Conservation (phyloP, 352 stramenopile genomes). For the Phytophthora ohioensis region DNA sequence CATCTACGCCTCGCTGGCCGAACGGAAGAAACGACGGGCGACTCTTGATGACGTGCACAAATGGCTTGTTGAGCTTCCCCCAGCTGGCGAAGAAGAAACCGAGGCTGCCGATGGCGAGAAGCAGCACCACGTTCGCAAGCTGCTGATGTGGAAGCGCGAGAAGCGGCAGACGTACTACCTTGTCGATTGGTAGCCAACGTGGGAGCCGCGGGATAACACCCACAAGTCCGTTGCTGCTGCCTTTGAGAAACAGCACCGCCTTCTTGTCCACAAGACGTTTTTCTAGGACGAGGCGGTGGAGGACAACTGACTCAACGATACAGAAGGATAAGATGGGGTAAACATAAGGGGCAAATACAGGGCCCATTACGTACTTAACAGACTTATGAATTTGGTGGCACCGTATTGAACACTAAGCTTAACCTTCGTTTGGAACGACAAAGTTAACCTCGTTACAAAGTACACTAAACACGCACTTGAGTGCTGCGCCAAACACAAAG, state of each 20-base stretch:
- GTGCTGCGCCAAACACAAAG: too few relatives aligned
- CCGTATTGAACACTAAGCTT: constrained; percentile 27
- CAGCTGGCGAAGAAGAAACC: not conserved
- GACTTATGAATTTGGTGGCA: not conserved
- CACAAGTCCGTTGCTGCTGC: too few relatives aligned
- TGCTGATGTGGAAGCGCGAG: too few relatives aligned
- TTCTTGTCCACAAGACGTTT: constrained; percentile 27
- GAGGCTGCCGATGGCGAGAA: not conserved
- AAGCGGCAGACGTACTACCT: too few relatives aligned
- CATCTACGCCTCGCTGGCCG: constrained; percentile 9
- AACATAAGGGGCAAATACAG: not conserved
- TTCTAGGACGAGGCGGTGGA: constrained; percentile 33
- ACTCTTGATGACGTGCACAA: not conserved
- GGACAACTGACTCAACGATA: constrained; percentile 25
- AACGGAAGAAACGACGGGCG: constrained; percentile 9
- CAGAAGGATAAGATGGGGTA: constrained; percentile 9
- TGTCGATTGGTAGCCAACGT: too few relatives aligned
- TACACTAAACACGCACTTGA: not conserved
- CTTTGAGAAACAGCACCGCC: constrained; percentile 25
- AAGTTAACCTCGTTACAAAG: constrained; percentile 20
- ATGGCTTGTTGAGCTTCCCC: not conserved
- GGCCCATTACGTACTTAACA: constrained; percentile 16
- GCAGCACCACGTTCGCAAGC: not conserved
- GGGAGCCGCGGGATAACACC: too few relatives aligned
- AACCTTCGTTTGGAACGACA: constrained; percentile 12